phyloP scores from a whole-genome alignment of 768 basidiomycete species.

The Mycena leptocephala region DNA sequence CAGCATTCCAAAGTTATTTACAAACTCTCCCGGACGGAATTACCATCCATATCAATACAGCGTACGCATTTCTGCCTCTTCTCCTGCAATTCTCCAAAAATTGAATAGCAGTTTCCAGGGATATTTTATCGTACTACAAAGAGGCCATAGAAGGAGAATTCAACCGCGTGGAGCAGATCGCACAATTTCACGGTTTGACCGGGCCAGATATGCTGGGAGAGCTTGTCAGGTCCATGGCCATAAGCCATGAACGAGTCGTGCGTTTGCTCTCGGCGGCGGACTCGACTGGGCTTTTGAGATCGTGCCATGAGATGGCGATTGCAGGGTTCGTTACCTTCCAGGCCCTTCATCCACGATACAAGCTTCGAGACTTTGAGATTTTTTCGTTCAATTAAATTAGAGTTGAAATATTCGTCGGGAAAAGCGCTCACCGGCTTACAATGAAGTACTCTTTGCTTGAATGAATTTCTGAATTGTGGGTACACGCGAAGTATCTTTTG shows the following conservation, averaged over 20 bases:
- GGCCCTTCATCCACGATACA: slow-evolving; percentile 31
- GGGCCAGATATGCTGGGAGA: slow-evolving; percentile 28
- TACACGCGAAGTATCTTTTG: too few species aligned
- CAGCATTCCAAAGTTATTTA: background rate
- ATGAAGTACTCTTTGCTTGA: too few species aligned
- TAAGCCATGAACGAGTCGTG: slow-evolving; percentile 17
- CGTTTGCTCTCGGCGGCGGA: slow-evolving; percentile 10
- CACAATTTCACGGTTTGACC: slow-evolving; percentile 1
- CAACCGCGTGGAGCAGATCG: slow-evolving; percentile 30
- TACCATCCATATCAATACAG: slow-evolving; percentile 12
- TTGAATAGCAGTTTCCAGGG: background rate
- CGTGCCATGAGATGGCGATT: slow-evolving; percentile 16
- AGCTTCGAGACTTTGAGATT: slow-evolving; percentile 24
- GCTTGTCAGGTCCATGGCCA: slow-evolving; percentile 12
- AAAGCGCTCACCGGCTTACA: too few species aligned
- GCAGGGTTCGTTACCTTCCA: slow-evolving; percentile 27
- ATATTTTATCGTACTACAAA: slow-evolving; percentile 36
- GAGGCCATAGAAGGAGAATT: slow-evolving; percentile 33
- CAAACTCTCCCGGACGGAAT: slow-evolving; percentile 28
- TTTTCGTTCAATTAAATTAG: background rate
- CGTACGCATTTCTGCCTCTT: background rate
- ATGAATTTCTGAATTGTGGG: too few species aligned
- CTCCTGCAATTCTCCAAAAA: background rate
- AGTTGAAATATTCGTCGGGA: too few species aligned
- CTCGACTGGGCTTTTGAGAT: slow-evolving; percentile 3